These are phyloP conservation scores for Penicillium coprophilum DNA, from an alignment of 495 filamentous ascomycete species.

Conservation along the genomic window DNA sequence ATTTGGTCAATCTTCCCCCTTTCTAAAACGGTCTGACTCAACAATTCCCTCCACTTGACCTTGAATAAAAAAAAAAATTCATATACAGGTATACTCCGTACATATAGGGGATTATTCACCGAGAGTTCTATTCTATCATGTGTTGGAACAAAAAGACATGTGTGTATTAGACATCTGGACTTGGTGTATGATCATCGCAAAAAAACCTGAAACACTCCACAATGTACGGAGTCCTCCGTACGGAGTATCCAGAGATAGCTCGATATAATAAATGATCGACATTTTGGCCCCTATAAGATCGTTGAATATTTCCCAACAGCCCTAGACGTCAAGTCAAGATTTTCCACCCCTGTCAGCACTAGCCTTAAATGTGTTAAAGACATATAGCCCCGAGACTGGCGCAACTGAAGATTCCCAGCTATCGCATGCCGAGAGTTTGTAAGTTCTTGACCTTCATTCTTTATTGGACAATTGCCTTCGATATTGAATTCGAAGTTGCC, in stretches of 20 bases:
- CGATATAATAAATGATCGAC: background rate
- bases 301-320: background rate
- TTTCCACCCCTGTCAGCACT: slow-evolving; percentile 4
- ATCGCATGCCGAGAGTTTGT: background rate
- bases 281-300: background rate
- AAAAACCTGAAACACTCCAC: background rate
- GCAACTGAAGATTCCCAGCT: background rate
- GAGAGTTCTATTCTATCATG: slow-evolving; percentile 2
- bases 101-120: background rate
- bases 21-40: too few species aligned
- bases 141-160: background rate
- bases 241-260: too few species aligned
- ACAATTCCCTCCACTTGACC: background rate
- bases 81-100: too few species aligned
- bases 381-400: background rate
- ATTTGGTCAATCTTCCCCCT: too few species aligned
- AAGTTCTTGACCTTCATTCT: background rate
- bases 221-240: background rate
- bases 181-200: background rate
- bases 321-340: background rate
- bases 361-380: background rate
- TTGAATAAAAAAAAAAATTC: too few species aligned
- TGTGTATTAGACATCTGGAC: too few species aligned
- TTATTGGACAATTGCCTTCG: background rate
- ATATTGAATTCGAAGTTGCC: background rate